Evolutionary conservation across 352 stramenopile genomes (phyloP).

Genomic region (Pythium sukuiense): DNA sequence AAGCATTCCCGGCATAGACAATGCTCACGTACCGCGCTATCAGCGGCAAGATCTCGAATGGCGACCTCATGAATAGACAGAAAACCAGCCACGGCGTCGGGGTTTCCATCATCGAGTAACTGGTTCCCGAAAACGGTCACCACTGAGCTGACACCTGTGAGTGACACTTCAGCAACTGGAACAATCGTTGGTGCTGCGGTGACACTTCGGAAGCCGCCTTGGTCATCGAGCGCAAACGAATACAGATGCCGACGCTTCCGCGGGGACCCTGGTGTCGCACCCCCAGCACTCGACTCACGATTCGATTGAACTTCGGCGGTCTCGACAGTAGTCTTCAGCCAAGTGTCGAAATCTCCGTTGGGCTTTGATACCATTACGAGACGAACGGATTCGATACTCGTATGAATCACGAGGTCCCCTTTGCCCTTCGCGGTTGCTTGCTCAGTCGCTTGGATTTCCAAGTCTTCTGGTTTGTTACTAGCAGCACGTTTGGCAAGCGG

Average conservation of each 20-base stretch:
- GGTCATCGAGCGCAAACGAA: constrained; percentile 24
- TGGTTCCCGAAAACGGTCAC: background rate
- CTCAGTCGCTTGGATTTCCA: background rate
- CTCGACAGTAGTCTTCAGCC: constrained; percentile 25
- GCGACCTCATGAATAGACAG: constrained; percentile 14
- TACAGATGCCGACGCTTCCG: constrained; percentile 22
- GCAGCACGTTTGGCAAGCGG: constrained; percentile 1
- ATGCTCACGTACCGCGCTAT: constrained; percentile 19
- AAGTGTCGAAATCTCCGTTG: constrained; percentile 21
- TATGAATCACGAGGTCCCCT: constrained; percentile 6
- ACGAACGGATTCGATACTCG: constrained; percentile 14
- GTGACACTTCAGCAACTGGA: constrained; percentile 20
- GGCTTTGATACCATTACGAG: constrained; percentile 26
- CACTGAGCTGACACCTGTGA: constrained; percentile 1
- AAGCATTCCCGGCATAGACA: background rate
- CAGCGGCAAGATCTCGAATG: constrained; percentile 23
- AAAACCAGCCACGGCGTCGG: background rate
- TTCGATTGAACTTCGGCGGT: constrained; percentile 7
- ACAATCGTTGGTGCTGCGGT: constrained; percentile 14
- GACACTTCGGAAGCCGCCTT: constrained; percentile 21
- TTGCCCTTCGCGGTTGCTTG: background rate
- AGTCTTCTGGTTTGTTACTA: background rate
- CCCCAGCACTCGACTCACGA: constrained; percentile 12
- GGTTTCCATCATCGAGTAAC: background rate
- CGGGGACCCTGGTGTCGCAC: constrained; percentile 17